phyloP scores from a whole-genome alignment of 306 rosid species.

The Herpetospermum pedunculosum region DNA sequence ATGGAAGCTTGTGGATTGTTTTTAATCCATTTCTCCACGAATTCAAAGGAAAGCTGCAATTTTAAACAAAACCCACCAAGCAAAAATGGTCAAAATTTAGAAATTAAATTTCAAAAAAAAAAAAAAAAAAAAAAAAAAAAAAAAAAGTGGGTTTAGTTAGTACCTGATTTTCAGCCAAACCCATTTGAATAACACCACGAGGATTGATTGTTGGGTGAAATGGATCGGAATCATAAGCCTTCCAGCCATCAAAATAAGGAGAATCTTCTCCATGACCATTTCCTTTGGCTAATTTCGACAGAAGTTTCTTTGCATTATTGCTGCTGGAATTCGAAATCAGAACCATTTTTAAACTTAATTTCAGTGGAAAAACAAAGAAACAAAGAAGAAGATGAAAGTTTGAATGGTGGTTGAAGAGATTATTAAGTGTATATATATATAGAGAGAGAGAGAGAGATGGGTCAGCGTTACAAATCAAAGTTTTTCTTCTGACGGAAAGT shows the following conservation, averaged over 20 bases:
- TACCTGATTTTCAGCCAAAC: constrained; percentile 86
- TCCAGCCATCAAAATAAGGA: constrained; percentile 78
- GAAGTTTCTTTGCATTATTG: constrained; percentile 21
- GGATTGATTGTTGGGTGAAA: constrained; percentile 47
- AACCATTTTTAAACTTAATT: neutral
- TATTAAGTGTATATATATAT: neutral
- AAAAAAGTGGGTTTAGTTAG: neutral
- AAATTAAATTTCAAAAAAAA: neutral
- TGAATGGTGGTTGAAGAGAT: neutral
- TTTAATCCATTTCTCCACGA: constrained; percentile 48
- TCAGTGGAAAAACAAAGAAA: no score
- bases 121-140: neutral
- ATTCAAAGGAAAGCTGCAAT: constrained; percentile 45
- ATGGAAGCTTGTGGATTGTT: constrained; percentile 63
- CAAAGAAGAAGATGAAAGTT: no score
- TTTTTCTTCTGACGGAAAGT: neutral
- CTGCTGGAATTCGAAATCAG: neutral
- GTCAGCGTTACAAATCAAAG: neutral
- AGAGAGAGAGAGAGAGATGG: neutral
- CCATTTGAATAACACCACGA: constrained; percentile 82
- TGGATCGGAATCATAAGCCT: constrained; percentile 55
- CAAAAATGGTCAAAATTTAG: neutral
- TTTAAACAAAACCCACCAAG: neutral
- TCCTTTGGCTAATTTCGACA: constrained; percentile 62
- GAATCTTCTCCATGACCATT: constrained; percentile 63